Conservation (phyloP, 768 basidiomycete species). For the Daedaleopsis nitida region DNA sequence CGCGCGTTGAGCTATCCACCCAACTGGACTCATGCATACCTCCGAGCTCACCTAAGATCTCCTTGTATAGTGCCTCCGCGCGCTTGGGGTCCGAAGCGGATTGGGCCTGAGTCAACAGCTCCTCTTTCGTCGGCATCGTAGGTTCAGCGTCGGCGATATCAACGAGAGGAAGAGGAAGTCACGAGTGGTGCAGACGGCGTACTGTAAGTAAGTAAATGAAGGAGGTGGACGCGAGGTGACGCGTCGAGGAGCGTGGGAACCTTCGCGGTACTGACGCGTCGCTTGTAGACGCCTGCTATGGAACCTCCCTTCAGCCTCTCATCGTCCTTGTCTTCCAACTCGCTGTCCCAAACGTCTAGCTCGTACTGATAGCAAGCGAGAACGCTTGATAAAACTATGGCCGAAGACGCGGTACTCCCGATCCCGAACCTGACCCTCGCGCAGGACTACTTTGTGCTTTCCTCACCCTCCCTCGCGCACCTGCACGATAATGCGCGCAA, state of each 20-base stretch:
- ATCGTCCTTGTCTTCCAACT: neutral
- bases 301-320: conserved; percentile 4
- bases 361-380: neutral
- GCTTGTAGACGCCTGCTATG: conserved; percentile 16
- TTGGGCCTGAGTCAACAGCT: conserved; percentile 60
- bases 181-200: too few relatives aligned
- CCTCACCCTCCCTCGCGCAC: conserved; percentile 56
- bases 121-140: conserved; percentile 36
- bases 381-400: conserved; percentile 49
- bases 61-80: conserved; percentile 76
- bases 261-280: conserved; percentile 37
- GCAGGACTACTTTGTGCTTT: conserved; percentile 77
- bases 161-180: neutral
- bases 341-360: neutral
- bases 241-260: conserved; percentile 36
- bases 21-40: neutral
- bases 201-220: neutral
- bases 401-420: conserved; percentile 82
- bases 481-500: conserved; percentile 69
- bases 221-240: conserved; percentile 31
- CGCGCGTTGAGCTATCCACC: neutral
- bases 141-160: neutral
- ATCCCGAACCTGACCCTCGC: conserved; percentile 85
- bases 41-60: conserved; percentile 53
- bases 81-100: conserved; percentile 52